Evolutionary conservation across 2,329 filamentous ascomycete genomes (phyloP), one percentile per base, ranked within the genome.

Genomic region (Emmonsia crescens): DNA sequence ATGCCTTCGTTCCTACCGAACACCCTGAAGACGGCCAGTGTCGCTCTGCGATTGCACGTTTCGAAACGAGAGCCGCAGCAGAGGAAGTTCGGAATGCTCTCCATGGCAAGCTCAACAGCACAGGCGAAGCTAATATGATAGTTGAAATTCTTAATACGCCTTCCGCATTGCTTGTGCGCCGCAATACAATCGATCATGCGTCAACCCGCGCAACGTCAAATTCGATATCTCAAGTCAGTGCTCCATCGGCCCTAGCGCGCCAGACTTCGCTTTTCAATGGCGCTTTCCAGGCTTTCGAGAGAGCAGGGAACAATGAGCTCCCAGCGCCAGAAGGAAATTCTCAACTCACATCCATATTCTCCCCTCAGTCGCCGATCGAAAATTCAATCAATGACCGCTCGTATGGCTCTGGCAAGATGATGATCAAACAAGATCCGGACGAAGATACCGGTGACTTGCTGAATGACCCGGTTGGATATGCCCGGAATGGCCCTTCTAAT

Each of bases 391-490:
- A 76, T 61, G 82, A 83, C 64, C 76, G 79, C 38, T 75, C 76
- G 31, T 79, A 80, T 29, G 73, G 81, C 52, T 81, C 78, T 61
- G 84, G 85, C 51, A 87, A 86, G 71, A 83, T 82, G 3, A 80
- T 86, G 65, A 87, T 87, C 69, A 82, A 83, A 65, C 82, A 86
- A 68, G 83, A 86, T 68, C 79, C 78, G 10, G 84, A 86, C 62
- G 84, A 86, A 62, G 84, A 86, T 66, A 85, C 84, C 3, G 82
- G 82, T 12, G 81, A 83, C 60, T 69, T 87, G 42, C 78, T 87
- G 60, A 84, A 85, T 63, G 84, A 87, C 68, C 83, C 84, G 1
- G 77, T 86, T 61, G 84, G 82, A 10, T 87, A 85, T 67, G 89
- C 89, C 10, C 87, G 92, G 68, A 89, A 85, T 68, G 87, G 85